phyloP scores from a whole-genome alignment of 2,329 filamentous ascomycete genomes.

The Clathrospora elynae region DNA sequence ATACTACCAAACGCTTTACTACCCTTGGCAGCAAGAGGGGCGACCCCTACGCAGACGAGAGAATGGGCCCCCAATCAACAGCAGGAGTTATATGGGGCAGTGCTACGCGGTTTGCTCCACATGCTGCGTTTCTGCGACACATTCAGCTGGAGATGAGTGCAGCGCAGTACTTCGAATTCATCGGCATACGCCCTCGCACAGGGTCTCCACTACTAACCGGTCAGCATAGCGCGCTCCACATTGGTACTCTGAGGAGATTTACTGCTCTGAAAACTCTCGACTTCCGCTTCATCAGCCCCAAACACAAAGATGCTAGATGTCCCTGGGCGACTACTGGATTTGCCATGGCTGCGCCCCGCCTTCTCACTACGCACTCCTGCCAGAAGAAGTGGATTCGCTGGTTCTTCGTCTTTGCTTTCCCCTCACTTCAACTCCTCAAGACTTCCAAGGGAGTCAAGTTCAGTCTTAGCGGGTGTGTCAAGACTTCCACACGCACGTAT shows the following conservation, averaged over 20 bases:
- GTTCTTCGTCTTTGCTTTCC: constrained; percentile 15
- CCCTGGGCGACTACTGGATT: too few relatives aligned
- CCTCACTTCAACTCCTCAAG: not conserved
- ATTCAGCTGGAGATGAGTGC: constrained; percentile 22
- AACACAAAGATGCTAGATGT: constrained; percentile 17
- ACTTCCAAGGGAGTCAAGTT: not conserved
- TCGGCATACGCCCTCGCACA: constrained; percentile 3
- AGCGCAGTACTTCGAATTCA: constrained; percentile 11
- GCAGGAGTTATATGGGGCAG: not conserved
- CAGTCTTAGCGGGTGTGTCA: constrained; percentile 20
- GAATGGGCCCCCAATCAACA: not conserved
- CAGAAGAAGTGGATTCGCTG: constrained; percentile 24
- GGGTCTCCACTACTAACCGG: not conserved
- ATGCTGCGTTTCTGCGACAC: constrained; percentile 10
- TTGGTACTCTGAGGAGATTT: not conserved
- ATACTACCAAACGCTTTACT: constrained; percentile 15
- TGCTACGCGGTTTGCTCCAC: not conserved
- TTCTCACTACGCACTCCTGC: constrained; percentile 23
- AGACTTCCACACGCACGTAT: constrained; percentile 9
- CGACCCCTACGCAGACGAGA: too few relatives aligned
- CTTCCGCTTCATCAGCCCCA: constrained; percentile 27
- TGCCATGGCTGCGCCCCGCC: too few relatives aligned
- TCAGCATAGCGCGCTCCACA: not conserved
- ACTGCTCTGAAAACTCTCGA: constrained; percentile 14
- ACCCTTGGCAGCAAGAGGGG: too few relatives aligned